Conservation (phyloP, 2,329 filamentous ascomycete genomes). For the Sarocladium brachiariae region DNA sequence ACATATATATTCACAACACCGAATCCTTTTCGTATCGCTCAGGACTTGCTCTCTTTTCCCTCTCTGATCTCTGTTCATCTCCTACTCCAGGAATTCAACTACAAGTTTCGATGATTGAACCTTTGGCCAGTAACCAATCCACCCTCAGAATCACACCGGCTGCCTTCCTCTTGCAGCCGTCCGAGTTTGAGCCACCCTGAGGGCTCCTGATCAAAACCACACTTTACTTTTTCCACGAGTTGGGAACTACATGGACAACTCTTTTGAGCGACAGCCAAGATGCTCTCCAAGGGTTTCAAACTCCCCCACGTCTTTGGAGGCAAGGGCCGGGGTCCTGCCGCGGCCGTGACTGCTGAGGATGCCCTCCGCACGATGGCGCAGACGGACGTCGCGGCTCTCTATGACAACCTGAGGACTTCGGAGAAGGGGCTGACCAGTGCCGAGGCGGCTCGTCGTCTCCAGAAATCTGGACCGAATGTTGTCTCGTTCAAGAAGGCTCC, state of each 20-base stretch:
- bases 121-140: not conserved
- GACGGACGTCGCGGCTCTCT: constrained; percentile 13
- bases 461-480: constrained; percentile 17
- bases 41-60: not conserved
- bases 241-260: not conserved
- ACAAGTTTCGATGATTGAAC: not conserved
- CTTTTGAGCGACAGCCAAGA: not conserved
- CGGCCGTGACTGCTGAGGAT: constrained; percentile 15
- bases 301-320: not conserved
- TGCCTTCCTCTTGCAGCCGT: constrained; percentile 3
- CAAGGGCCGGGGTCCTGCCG: constrained; percentile 11
- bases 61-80: not conserved
- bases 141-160: not conserved
- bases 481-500: constrained; percentile 19
- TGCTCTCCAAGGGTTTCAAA: constrained; percentile 6
- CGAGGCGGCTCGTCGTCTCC: constrained; percentile 17
- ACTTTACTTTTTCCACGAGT: no score
- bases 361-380: constrained; percentile 16
- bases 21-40: no score
- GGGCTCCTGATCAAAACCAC: not conserved
- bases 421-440: constrained; percentile 16
- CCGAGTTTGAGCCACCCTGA: not conserved
- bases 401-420: constrained; percentile 17
- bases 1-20: no score
- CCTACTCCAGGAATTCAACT: not conserved